Evolutionary conservation across 345 rosid species (phyloP).

Genomic region (Citropsis articulata): DNA sequence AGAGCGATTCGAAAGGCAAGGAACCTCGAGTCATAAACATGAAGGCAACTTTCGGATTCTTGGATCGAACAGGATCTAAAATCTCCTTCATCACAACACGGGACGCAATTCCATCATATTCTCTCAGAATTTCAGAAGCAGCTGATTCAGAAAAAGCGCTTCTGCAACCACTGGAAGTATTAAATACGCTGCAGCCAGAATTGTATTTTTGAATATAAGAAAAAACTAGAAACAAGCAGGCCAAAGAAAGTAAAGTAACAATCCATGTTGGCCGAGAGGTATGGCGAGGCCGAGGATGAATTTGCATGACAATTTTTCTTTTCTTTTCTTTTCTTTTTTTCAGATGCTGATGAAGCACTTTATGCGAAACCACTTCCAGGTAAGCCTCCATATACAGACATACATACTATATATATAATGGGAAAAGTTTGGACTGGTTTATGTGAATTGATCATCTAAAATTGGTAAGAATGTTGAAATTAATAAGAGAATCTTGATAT

Average conservation of each 20-base stretch:
- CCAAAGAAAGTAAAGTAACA: background rate
- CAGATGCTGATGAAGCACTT: background rate
- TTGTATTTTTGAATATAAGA: background rate
- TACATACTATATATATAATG: too few species aligned
- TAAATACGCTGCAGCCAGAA: background rate
- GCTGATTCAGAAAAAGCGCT: background rate
- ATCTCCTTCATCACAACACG: background rate
- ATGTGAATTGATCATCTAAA: too few species aligned
- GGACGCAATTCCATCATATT: background rate
- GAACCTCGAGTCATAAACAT: background rate
- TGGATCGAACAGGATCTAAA: background rate
- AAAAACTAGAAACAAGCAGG: background rate
- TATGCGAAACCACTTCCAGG: background rate
- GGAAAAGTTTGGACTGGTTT: too few species aligned
- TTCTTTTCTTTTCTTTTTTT: background rate
- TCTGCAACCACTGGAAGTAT: background rate
- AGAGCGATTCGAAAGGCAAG: slow-evolving; percentile 1
- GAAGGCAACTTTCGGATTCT: background rate
- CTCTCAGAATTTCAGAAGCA: background rate
- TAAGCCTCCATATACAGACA: background rate
- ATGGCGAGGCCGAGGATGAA: background rate
- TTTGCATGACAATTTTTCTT: background rate
- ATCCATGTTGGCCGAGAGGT: background rate
- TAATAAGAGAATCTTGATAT: too few species aligned
- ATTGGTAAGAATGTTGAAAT: too few species aligned